Percentiles rank a stretch among this genome's conserved stretches.
phyloP scores from a whole-genome alignment of 129 eudicot species.

The Apium graveolens region DNA sequence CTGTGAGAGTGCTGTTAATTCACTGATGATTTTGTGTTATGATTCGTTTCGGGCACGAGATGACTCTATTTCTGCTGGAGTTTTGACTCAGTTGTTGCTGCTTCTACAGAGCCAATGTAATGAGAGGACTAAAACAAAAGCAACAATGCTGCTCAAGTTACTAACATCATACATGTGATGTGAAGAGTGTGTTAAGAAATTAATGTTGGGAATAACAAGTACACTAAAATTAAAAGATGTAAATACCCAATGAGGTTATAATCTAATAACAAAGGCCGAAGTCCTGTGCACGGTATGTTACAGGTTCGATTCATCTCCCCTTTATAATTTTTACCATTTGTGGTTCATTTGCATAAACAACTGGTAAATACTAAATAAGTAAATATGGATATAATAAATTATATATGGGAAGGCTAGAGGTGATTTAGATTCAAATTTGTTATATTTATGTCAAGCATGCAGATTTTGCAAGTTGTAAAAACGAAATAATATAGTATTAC shows the following conservation, averaged over 20 bases:
- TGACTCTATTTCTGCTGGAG: slow-evolving; percentile 26
- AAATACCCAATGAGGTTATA: too few relatives aligned
- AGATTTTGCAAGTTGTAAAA: not conserved
- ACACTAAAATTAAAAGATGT: too few relatives aligned
- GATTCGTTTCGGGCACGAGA: slow-evolving; percentile 28
- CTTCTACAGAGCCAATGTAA: slow-evolving; percentile 37
- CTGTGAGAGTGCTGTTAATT: slow-evolving; percentile 35
- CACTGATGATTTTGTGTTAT: slow-evolving; percentile 19
- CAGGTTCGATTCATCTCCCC: too few relatives aligned
- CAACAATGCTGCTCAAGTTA: slow-evolving; percentile 38
- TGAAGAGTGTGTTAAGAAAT: not conserved
- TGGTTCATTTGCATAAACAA: too few relatives aligned
- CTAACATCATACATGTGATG: slow-evolving; percentile 17
- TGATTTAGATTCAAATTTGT: not conserved
- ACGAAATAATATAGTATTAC: too few relatives aligned
- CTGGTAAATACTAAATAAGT: not conserved
- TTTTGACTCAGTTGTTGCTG: slow-evolving; percentile 33
- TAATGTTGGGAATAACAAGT: too few relatives aligned
- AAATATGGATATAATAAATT: not conserved
- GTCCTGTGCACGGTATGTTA: too few relatives aligned
- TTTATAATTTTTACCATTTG: too few relatives aligned
- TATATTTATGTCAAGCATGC: not conserved
- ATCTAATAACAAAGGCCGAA: too few relatives aligned
- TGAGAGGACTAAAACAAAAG: slow-evolving; percentile 29
- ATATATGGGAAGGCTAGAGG: too few relatives aligned